Conservation (phyloP, 1,284 basidiomycete genomes). For the Inonotus obliquus region DNA sequence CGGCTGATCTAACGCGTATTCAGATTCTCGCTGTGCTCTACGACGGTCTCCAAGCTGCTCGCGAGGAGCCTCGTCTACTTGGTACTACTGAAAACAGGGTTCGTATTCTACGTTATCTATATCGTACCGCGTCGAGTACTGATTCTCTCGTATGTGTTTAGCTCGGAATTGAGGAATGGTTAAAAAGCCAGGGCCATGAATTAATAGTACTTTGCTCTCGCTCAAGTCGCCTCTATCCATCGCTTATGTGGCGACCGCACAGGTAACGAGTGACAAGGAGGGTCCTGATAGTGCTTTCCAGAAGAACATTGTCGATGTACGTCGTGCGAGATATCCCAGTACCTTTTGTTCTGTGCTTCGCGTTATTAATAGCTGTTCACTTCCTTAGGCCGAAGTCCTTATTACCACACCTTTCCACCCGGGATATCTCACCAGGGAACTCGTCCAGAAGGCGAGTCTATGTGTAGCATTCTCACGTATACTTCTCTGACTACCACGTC, state of each 20-base stretch:
- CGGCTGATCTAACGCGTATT: neutral
- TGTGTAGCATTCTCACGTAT: neutral
- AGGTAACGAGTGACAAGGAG: constrained; percentile 88
- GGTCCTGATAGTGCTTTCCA: constrained; percentile 83
- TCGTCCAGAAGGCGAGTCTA: constrained; percentile 55
- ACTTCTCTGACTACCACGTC: neutral
- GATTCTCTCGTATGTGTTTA: constrained; percentile 25
- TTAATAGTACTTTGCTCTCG: constrained; percentile 45
- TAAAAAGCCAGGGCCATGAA: constrained; percentile 76
- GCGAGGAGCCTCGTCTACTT: constrained; percentile 79
- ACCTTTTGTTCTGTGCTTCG: neutral
- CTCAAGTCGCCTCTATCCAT: neutral
- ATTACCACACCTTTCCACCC: constrained; percentile 95
- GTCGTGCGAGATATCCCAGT: constrained; percentile 24
- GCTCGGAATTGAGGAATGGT: constrained; percentile 72
- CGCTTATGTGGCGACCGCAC: neutral
- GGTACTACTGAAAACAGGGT: constrained; percentile 90
- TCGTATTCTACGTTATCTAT: constrained; percentile 12
- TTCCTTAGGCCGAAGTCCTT: constrained; percentile 55
- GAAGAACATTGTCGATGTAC: constrained; percentile 80
- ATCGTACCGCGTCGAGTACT: neutral
- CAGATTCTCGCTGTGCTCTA: constrained; percentile 83
- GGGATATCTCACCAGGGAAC: constrained; percentile 81
- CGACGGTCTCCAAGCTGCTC: constrained; percentile 67
- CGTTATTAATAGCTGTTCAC: constrained; percentile 19